Percentiles rank a stretch among this genome's conserved stretches.
phyloP scores from a whole-genome alignment of 2,329 filamentous ascomycete species.

The Fusarium newnesense region DNA sequence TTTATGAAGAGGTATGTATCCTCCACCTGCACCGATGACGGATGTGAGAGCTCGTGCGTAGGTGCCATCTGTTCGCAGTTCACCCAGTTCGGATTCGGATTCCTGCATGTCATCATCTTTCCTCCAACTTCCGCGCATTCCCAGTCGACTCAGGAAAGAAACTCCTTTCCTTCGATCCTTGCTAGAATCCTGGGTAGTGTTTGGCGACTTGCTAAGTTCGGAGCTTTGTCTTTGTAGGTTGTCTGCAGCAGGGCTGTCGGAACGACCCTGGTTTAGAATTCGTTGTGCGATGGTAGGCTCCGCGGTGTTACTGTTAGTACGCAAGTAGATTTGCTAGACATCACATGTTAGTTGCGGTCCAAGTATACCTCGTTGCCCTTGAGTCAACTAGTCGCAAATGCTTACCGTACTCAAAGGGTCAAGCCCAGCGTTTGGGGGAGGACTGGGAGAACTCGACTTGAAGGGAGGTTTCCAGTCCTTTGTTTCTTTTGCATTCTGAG shows the following conservation, averaged over 20 bases:
- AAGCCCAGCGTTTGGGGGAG: conserved; percentile 45
- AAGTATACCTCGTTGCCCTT: not conserved
- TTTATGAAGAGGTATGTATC: conserved; percentile 87
- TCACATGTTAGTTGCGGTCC: conserved; percentile 12
- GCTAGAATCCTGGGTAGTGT: conserved; percentile 54
- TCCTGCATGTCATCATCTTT: conserved; percentile 70
- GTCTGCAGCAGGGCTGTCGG: conserved; percentile 62
- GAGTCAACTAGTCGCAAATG: not conserved
- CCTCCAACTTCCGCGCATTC: conserved; percentile 79
- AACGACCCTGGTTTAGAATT: conserved; percentile 61
- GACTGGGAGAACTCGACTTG: conserved; percentile 41
- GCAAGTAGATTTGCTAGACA: conserved; percentile 53
- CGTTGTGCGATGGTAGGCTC: conserved; percentile 64
- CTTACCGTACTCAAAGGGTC: conserved; percentile 53
- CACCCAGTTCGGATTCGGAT: conserved; percentile 76
- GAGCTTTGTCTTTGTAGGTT: conserved; percentile 52
- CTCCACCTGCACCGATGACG: conserved; percentile 71
- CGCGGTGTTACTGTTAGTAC: conserved; percentile 49
- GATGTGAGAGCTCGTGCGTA: conserved; percentile 86
- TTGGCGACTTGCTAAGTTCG: conserved; percentile 54
- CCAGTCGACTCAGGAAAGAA: conserved; percentile 86
- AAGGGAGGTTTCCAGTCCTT: conserved; percentile 47
- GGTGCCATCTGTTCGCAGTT: conserved; percentile 78
- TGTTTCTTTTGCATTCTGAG: conserved; percentile 52
- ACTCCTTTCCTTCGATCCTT: conserved; percentile 83